Evolutionary conservation across 805 yeast species (phyloP), one percentile per base, ranked within the genome.

Genomic region (Saccharomycopsis olivae): DNA sequence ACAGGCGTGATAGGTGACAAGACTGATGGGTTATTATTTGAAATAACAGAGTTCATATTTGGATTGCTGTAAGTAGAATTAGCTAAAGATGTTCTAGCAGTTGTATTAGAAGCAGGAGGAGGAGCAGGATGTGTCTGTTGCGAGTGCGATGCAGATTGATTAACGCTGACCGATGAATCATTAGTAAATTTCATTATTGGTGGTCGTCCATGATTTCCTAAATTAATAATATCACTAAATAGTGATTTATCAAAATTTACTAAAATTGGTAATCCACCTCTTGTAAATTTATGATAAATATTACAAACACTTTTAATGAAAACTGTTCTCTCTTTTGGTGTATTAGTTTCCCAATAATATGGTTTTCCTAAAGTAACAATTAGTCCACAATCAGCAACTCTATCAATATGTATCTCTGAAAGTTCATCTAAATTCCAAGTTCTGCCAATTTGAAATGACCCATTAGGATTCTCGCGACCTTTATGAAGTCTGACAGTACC

Each of bases 341-440:
- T 58, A 40, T 66, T 62, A 1, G 84, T 75, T 47, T 70, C 77
- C 96, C 96, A 88, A 59, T 77, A 88, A 57, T 88, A 89, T 34
- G 69, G 74, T 53, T 87, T 88, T 30, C 81, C 81, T 54, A 89
- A 66, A 14, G 64, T 63, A 39, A 82, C 62, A 0, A 68, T 46
- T 41, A 83, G 65, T 2, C 88, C 86, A 36, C 72, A 69, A 2
- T 65, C 69, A 10, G 68, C 69, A 20, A 60, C 68, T 24, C 46
- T 39, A 44, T 78, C 84, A 40, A 71, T 65, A 24, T 76, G 75
- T 2, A 88, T 57, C 32, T 59, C 57, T 3, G 65, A 56, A 47
- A 89, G 62, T 50, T 84, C 94, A 44, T 73, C 82, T 51, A 89
- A 61, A 47, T 75, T 77, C 97, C 97, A 88, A 2, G 94, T 81